A percentile compares a stretch with the other conserved stretches of the same genome.
phyloP scores from a whole-genome alignment of 2,329 filamentous ascomycete species.

The Pseudocercospora pini-densiflorae region DNA sequence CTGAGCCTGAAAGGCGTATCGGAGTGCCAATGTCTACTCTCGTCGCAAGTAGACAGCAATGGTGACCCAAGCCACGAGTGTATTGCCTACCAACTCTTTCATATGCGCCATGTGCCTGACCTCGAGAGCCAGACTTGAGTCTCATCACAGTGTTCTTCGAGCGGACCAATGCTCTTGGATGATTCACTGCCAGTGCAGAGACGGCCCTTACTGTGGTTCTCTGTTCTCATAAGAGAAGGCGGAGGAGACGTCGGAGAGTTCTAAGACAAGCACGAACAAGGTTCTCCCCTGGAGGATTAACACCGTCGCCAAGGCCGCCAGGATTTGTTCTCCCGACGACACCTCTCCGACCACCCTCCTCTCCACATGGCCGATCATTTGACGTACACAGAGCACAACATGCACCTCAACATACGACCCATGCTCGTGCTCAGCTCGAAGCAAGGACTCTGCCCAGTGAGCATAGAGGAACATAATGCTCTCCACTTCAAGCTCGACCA shows the following conservation, averaged over 20 bases:
- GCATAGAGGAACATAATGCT: background rate
- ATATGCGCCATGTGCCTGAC: background rate
- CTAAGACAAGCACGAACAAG: background rate
- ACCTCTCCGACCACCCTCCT: background rate
- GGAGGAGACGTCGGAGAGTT: background rate
- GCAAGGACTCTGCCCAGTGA: background rate
- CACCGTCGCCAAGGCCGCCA: background rate
- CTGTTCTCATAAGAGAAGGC: background rate
- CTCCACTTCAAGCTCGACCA: background rate
- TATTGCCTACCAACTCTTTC: background rate
- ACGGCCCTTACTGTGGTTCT: background rate
- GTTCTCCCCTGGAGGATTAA: background rate
- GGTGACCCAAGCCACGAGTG: background rate
- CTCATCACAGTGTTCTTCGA: background rate
- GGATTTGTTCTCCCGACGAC: background rate
- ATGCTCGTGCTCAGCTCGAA: background rate
- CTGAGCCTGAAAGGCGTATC: background rate
- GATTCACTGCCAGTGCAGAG: background rate
- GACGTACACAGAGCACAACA: background rate
- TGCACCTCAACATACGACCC: background rate
- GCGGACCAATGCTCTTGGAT: background rate
- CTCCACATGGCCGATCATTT: background rate
- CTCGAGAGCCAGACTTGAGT: background rate
- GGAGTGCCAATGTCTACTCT: background rate
- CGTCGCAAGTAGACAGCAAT: no score